These are phyloP conservation scores for Metschnikowia bowlesiae DNA, from an alignment of 805 yeast species.

Conservation along the genomic window DNA sequence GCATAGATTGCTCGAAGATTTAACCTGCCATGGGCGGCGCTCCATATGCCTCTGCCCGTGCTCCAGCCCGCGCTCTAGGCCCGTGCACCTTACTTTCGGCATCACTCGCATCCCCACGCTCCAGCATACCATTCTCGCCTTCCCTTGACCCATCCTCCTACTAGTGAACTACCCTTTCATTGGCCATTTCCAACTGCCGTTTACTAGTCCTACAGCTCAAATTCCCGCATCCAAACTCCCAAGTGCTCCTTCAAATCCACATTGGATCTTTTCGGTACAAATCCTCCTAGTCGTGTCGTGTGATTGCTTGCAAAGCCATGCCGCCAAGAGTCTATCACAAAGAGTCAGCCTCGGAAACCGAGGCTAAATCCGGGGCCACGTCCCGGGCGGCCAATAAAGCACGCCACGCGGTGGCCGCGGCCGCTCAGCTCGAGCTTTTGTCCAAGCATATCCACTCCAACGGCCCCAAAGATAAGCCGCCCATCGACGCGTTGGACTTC, in stretches of 20 bases:
- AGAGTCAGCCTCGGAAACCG: slow-evolving; percentile 40
- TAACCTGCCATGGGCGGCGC: neutral
- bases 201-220: no score
- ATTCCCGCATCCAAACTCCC: no score
- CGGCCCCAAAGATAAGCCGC: slow-evolving; percentile 57
- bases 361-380: slow-evolving; percentile 15
- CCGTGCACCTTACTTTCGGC: neutral
- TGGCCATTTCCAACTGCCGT: no score
- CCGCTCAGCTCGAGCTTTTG: slow-evolving; percentile 64
- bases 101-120: neutral
- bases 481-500: slow-evolving; percentile 64
- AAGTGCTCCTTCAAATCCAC: neutral
- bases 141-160: neutral
- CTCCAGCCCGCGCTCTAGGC: neutral
- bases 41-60: no score
- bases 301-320: slow-evolving; percentile 3
- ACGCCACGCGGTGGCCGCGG: slow-evolving; percentile 56
- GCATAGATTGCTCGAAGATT: neutral
- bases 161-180: neutral
- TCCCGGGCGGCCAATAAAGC: slow-evolving; percentile 53
- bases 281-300: neutral
- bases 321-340: slow-evolving; percentile 18
- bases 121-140: neutral
- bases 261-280: neutral
- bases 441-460: slow-evolving; percentile 69